A percentile compares a stretch with the other conserved stretches of the same genome.
phyloP scores from a whole-genome alignment of 2,329 filamentous ascomycete genomes.

The Fusarium drepaniforme region DNA sequence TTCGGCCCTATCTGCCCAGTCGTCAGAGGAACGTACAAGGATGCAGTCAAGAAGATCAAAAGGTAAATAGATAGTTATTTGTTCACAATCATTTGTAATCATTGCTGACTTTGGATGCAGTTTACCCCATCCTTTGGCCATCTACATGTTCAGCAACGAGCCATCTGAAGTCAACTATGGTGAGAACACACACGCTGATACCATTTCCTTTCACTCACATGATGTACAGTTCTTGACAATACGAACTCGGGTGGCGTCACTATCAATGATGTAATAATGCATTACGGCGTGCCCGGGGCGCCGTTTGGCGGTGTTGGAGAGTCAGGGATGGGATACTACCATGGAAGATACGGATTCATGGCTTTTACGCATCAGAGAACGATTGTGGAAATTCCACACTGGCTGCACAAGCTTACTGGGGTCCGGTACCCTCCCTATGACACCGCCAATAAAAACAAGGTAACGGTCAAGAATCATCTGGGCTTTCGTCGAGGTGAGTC shows the following conservation, averaged over 20 bases:
- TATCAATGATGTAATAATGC: constrained; percentile 57
- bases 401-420: constrained; percentile 35
- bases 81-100: background rate
- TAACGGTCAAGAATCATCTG: background rate
- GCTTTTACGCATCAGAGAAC: constrained; percentile 48
- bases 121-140: background rate
- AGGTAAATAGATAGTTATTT: background rate
- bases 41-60: background rate
- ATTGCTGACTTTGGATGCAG: background rate
- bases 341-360: constrained; percentile 56
- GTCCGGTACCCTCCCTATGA: background rate
- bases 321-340: constrained; percentile 58
- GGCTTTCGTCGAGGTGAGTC: background rate
- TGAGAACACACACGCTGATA: background rate
- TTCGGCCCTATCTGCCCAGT: constrained; percentile 31
- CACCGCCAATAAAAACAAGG: background rate
- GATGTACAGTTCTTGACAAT: background rate
- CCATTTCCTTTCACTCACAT: background rate
- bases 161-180: background rate
- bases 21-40: constrained; percentile 1
- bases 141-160: background rate
- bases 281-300: constrained; percentile 51
- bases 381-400: constrained; percentile 42
- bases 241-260: constrained; percentile 55
- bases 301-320: constrained; percentile 62